Evolutionary conservation across 345 rosid genomes (phyloP), one percentile per base, ranked within the genome.

Genomic region (Bruguiera gymnorhiza): DNA sequence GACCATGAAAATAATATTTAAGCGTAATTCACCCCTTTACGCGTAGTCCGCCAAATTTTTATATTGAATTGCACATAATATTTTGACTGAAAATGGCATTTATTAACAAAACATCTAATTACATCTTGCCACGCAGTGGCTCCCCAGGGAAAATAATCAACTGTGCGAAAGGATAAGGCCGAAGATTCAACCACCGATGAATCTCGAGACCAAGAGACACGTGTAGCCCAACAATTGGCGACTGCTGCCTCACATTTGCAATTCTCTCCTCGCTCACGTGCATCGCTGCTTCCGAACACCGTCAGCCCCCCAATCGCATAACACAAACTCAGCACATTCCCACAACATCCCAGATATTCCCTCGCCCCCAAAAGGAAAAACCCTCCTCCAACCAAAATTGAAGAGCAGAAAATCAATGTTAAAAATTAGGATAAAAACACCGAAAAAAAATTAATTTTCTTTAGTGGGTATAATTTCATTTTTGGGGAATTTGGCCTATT

Each of bases 21-120:
- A 11, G 11, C 11, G 11, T 37, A 37, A 8, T 37, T 9, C 43
- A 34, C 37, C 37, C 7, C 37, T 36, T 36, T 8, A 6, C 2
- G 39, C 0, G 15, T 37, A 34, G 2, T 39, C 10, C 46, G 13
- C 16, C 48, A 43, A 43, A 10, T 43, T 43, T 43, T 43, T 43
- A 48, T 36, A 46, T 61, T 21, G 60, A 70, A 36, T 43, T 24
- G 23, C 27, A 54, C 58, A 8, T 16, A 21, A 54, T 54, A 13
- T 54, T 54, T 63, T 19, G 43, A 10, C 19, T 24, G 26, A 72
- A 60, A 51, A 66, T 34, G 55, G 30, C 66, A 60, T 48, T 48
- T 75, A 75, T 63, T 63, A 39, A 75, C 78, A 71, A 55, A 31
- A 52, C 1, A 29, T 37, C 3, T 73, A 73, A 78, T 67, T 78